Base-by-base conservation (phyloP, 108 stramenopile species). In the Nitzschia sp. region DNA sequence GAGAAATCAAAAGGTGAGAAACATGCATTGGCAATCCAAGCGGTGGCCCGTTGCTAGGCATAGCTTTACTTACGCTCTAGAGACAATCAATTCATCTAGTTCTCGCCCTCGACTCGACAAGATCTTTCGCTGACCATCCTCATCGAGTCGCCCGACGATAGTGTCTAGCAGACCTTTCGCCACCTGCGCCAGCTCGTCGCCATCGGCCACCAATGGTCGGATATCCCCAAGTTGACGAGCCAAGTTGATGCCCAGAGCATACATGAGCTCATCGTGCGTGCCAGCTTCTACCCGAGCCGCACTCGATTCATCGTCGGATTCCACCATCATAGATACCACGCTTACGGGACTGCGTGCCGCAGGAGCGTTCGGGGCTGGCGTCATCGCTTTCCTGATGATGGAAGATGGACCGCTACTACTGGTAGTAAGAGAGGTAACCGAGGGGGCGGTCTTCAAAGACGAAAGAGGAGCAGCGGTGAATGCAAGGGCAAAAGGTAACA, bases 181-280 rank as follows among this genome's bases (percentile, higher is more conserved):
- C 13, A 94, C 77, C 28, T 81, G 76, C n/a, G 88, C 80, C 69
- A 94, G 60, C 72, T 94, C 92, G 24, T 89, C 86, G 2, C 85
- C 69, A 60, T 76, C 80, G 66, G 87, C 86, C 1, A 94, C 87
- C 46, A 94, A 70, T 2, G 92, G 89, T 36, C 85, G 76, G 38
- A 94, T 60, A 76, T 94, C 92, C 19, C 92, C 89, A 23, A 70
- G 46, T 53, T 70, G 62, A 8, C 76, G 82, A 27, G 80, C 82
- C 28, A 94, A 75, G 54, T 94, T 94, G 57, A 94, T 85, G 0
- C 92, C 92, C 26, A 94, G 69, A 2, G 86, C 75, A 53, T 94
- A 94, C 89, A 94, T 87, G 34, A 94, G 76, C 56, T 94, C 89
- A 23, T 85, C 84, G 60, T 94, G 92, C 1, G 84, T 77, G 30